Conservation (phyloP, 2,329 filamentous ascomycete species). For the Cytospora mali region DNA sequence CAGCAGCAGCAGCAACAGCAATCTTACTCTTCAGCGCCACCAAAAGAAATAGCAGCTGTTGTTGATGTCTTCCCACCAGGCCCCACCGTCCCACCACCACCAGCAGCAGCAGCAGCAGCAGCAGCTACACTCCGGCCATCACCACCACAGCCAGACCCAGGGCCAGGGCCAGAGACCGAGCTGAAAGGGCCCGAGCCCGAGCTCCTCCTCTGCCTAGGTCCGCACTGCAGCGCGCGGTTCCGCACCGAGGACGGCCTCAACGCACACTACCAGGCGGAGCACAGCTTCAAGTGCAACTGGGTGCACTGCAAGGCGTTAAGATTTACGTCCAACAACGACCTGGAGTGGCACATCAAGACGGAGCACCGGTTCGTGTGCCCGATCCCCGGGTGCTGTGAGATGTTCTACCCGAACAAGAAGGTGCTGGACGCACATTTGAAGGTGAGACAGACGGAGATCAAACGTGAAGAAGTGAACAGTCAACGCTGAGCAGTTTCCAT, state of each 20-base stretch:
- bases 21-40: background rate
- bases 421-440: constrained; percentile 43
- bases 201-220: constrained; percentile 21
- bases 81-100: no score
- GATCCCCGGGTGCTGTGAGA: constrained; percentile 42
- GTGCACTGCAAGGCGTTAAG: constrained; percentile 39
- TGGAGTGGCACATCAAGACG: constrained; percentile 48
- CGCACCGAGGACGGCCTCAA: constrained; percentile 13
- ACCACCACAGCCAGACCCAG: background rate
- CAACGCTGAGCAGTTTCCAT: background rate
- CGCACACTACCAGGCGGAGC: constrained; percentile 33
- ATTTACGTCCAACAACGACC: constrained; percentile 42
- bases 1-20: background rate
- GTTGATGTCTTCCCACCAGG: no score
- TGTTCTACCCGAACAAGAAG: constrained; percentile 39
- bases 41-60: background rate
- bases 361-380: constrained; percentile 49
- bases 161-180: background rate
- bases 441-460: background rate
- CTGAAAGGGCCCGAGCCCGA: background rate
- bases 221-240: constrained; percentile 22
- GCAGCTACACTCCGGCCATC: background rate
- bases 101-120: background rate
- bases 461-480: background rate
- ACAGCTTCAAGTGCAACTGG: constrained; percentile 46